Base-by-base conservation (phyloP, 2,329 filamentous ascomycete species). In the Colletotrichum tofieldiae region DNA sequence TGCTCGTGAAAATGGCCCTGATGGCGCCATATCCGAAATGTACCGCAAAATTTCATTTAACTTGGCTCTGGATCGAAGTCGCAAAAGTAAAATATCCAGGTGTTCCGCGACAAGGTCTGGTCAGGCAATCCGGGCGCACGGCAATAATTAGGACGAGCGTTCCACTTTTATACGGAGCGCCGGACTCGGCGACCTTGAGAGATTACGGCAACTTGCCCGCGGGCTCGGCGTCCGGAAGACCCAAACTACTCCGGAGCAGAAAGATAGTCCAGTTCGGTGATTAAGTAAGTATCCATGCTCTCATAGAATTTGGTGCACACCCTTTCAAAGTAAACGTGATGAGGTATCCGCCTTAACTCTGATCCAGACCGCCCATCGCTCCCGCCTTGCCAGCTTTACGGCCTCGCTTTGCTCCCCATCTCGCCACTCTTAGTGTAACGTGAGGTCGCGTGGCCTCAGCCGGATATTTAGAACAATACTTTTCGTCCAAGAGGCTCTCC, bases 401-500 rank as follows among this genome's bases (percentile, higher is more conserved):
- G 20, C 51, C 51, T 35, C 29, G 29, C 3, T 32, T 37, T 35
- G 8, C 29, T 6, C 18, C 16, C 29, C 12, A 32, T 41, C 58
- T 63, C 29, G 18, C 32, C 41, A 23, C 3, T 20, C 26, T 45
- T 45, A 2, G 29, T 61, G 41, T 16, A 5, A 55, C 16, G 2
- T 35, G 16, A 45, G 20, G 45, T 66, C 62, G 29, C 54, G 39
- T 70, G 62, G n/a, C 8, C 43, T 9, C 16, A 16, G 1, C 56
- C 56, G 68, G 68, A 11, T 67, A 67, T 71, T 52, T 56, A 3
- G 4, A 3, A n/a, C 20, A 16, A 6, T 3, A 16, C 8, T 16
- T 8, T n/a, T 49, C 5, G 26, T 20, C 35, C 35, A 6, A 4
- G 43, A 71, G 66, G 58, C 41, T 35, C 56, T 16, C 26, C 51